These are phyloP conservation scores for Vicia villosa DNA, from an alignment of 306 rosid genomes.

Conservation along the genomic window DNA sequence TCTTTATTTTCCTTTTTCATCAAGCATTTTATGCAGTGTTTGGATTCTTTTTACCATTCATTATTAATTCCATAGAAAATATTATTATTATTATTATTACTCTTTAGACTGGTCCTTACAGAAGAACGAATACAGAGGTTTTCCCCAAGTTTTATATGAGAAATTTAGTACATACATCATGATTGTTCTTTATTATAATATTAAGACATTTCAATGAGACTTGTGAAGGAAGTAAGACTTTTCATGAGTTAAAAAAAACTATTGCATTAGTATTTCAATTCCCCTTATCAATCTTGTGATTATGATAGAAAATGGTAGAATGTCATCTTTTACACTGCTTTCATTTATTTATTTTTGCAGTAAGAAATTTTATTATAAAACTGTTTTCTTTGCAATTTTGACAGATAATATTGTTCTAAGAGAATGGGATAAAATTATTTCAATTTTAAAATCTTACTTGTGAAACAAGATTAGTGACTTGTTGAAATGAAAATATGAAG, in stretches of 20 bases:
- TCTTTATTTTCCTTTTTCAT: conserved; percentile 4
- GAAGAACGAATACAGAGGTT: background rate
- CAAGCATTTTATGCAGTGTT: background rate
- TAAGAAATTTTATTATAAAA: too few species aligned
- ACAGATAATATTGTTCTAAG: background rate
- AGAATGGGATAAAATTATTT: too few species aligned
- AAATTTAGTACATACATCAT: background rate
- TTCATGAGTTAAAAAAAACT: background rate
- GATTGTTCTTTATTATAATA: background rate
- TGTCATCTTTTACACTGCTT: background rate
- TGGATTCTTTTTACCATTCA: background rate
- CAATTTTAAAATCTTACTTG: too few species aligned
- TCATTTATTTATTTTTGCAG: background rate
- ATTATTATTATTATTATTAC: background rate
- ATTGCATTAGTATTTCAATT: too few species aligned
- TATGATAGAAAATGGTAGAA: too few species aligned
- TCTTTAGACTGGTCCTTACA: background rate
- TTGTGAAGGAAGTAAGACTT: too few species aligned
- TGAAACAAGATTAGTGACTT: too few species aligned
- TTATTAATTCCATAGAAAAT: background rate
- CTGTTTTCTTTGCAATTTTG: background rate
- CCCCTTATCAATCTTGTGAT: too few species aligned
- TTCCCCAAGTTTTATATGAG: background rate
- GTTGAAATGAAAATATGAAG: too few species aligned
- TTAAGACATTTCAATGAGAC: too few species aligned